Evolutionary conservation across 2,329 filamentous ascomycete species (phyloP).

Genomic region (Pseudogymnoascus sp.): DNA sequence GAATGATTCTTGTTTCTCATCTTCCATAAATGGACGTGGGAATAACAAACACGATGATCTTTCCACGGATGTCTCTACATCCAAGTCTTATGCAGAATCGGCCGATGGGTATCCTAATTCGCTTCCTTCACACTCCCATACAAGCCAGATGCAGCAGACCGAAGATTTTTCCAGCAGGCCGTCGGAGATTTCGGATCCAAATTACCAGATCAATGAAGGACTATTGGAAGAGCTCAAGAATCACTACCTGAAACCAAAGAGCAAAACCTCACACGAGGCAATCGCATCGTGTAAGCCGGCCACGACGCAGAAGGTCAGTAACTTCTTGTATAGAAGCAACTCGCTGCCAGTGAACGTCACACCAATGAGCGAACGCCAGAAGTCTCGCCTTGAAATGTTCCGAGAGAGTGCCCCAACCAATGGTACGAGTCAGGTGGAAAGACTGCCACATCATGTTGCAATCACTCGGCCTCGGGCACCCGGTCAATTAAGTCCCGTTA

Average conservation of each 20-base stretch:
- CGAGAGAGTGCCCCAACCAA: not conserved
- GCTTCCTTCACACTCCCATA: not conserved
- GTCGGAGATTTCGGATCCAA: not conserved
- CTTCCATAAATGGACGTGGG: not conserved
- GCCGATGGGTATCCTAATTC: not conserved
- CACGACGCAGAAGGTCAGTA: not conserved
- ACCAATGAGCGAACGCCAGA: constrained; percentile 9
- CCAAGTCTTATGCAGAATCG: not conserved
- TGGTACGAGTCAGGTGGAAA: not conserved
- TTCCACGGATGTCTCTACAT: not conserved
- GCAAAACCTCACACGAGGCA: not conserved
- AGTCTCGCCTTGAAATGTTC: not conserved
- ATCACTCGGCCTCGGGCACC: not conserved
- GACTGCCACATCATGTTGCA: not conserved
- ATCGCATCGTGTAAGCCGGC: not conserved
- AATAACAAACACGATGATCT: not conserved
- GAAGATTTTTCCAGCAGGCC: not conserved
- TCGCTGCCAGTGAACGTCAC: not conserved
- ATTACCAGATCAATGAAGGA: not conserved
- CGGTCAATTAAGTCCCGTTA: not conserved
- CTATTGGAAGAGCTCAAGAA: not conserved
- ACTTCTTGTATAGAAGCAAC: constrained; percentile 6
- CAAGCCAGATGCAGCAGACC: not conserved
- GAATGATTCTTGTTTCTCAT: not conserved
- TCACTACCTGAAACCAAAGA: not conserved